phyloP scores from a whole-genome alignment of 345 rosid genomes.

The Arabidopsis suecica region DNA sequence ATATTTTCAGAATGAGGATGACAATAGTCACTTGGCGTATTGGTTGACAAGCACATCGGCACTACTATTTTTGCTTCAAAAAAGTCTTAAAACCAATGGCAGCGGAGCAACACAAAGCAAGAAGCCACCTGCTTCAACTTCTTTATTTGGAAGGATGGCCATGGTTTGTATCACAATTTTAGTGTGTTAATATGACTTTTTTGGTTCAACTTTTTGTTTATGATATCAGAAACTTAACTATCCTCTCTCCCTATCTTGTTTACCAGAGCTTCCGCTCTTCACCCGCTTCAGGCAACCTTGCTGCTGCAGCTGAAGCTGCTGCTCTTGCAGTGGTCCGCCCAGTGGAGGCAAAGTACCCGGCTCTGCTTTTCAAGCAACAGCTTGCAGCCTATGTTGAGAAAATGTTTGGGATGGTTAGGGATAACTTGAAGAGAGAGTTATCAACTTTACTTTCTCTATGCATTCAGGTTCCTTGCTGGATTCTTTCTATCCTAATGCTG shows the following conservation, averaged over 20 bases:
- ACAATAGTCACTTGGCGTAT: conserved; percentile 93
- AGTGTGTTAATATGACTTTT: conserved; percentile 8
- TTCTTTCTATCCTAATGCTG: conserved; percentile 11
- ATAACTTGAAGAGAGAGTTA: conserved; percentile 94
- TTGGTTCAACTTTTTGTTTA: not conserved
- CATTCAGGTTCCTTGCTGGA: conserved; percentile 73
- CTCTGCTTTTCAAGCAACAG: conserved; percentile 97
- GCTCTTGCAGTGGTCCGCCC: conserved; percentile 78
- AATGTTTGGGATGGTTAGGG: conserved; percentile 96
- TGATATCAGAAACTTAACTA: conserved; percentile 5
- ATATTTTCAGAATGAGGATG: conserved; percentile 81
- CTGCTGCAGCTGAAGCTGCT: conserved; percentile 80
- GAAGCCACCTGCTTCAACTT: conserved; percentile 77
- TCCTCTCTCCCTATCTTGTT: conserved; percentile 35
- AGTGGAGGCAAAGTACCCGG: conserved; percentile 97
- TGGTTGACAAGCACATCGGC: conserved; percentile 95
- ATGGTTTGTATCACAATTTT: conserved; percentile 54
- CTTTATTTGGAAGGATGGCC: conserved; percentile 96
- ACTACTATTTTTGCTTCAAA: conserved; percentile 87
- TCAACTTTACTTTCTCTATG: conserved; percentile 80
- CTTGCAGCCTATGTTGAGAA: conserved; percentile 99
- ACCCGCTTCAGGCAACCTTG: conserved; percentile 73
- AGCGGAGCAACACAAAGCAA: conserved; percentile 68
- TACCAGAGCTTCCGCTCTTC: conserved; percentile 94
- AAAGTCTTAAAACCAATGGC: conserved; percentile 78